Percentiles rank a stretch among this genome's conserved stretches.
Conservation (phyloP, 176 grass and related monocot genomes). For the Puya raimondii region DNA sequence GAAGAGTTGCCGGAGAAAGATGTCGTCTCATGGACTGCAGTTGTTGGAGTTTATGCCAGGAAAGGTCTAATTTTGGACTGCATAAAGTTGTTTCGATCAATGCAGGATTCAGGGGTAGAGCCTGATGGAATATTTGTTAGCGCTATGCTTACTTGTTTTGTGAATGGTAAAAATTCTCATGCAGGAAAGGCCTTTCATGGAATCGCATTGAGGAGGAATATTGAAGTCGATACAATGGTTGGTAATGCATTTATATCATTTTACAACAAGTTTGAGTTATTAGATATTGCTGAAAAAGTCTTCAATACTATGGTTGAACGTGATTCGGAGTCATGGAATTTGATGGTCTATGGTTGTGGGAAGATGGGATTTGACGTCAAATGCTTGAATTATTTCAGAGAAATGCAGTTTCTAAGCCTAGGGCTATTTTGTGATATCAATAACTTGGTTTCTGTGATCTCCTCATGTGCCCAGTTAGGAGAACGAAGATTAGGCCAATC, state of each 20-base stretch:
- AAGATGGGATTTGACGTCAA: conserved; percentile 42
- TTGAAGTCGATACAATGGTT: conserved; percentile 26
- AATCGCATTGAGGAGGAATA: conserved; percentile 41
- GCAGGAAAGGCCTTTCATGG: conserved; percentile 53
- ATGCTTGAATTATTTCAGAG: conserved; percentile 56
- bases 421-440: conserved; percentile 28
- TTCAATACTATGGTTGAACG: conserved; percentile 28
- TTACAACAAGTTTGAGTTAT: conserved; percentile 49
- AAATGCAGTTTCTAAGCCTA: conserved; percentile 30
- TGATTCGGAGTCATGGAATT: conserved; percentile 53
- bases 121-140: conserved; percentile 52
- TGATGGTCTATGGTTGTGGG: conserved; percentile 40
- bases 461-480: conserved; percentile 42
- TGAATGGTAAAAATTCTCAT: conserved; percentile 16
- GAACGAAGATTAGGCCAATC: conserved; percentile 39
- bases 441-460: conserved; percentile 45
- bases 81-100: conserved; percentile 29
- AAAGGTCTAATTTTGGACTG: conserved; percentile 29
- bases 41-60: conserved; percentile 44
- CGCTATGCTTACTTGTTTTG: conserved; percentile 44
- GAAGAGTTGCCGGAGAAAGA: conserved; percentile 49
- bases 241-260: conserved; percentile 54
- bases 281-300: conserved; percentile 31
- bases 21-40: conserved; percentile 61
- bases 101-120: conserved; percentile 37